Conservation (phyloP, 2,329 filamentous ascomycete genomes). For the Dothiorella sarmentorum region DNA sequence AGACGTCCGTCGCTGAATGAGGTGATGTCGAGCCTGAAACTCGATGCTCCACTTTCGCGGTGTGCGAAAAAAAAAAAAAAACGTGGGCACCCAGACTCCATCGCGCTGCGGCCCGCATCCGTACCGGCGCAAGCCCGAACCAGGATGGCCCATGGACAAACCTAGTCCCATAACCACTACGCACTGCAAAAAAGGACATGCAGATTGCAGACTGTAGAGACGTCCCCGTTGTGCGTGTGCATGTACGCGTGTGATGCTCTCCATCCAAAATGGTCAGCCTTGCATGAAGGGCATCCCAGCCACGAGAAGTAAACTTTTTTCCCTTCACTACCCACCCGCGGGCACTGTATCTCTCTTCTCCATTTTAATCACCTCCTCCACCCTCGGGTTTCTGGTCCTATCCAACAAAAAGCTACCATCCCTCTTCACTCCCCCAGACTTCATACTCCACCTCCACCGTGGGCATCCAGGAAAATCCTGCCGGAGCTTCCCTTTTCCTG, state of each 20-base stretch:
- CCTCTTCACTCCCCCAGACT: not conserved
- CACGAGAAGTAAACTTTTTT: too few species aligned
- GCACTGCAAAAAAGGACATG: too few species aligned
- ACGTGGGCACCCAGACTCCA: constrained; percentile 6
- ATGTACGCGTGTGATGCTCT: not conserved
- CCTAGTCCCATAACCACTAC: too few species aligned
- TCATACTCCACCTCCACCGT: not conserved
- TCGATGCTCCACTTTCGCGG: not conserved
- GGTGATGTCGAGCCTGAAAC: constrained; percentile 6
- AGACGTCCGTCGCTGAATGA: not conserved
- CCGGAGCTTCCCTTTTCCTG: not conserved
- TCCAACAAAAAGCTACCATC: not conserved
- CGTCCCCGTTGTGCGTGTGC: too few species aligned
- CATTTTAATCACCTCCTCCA: not conserved
- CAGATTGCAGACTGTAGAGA: too few species aligned
- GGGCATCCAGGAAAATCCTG: not conserved
- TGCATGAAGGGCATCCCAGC: not conserved
- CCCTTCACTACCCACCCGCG: not conserved
- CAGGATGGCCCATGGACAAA: constrained; percentile 4
- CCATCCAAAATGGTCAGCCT: not conserved
- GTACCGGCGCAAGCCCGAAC: constrained; percentile 12
- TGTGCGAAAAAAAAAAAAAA: not conserved
- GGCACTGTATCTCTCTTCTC: not conserved
- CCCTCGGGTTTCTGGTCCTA: not conserved
- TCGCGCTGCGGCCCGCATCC: constrained; percentile 13